Base-by-base conservation (phyloP, 179 eudicot genomes). In the Corrigiola litoralis region DNA sequence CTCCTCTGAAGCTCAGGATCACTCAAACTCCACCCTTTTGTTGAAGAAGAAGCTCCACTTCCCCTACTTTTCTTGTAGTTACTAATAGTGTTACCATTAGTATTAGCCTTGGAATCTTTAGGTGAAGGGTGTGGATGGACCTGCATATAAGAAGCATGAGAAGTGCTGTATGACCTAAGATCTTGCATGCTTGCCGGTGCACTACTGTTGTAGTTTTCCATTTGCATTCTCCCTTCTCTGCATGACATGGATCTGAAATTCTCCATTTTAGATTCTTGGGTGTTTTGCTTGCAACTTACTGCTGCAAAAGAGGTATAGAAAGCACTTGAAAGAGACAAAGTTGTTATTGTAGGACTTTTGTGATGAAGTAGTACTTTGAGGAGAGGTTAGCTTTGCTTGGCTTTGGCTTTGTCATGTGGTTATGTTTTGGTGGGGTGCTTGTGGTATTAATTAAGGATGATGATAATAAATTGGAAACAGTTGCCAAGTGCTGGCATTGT, bases 131-230 rank as follows among this genome's bases (percentile, higher is more conserved):
- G 77, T 12, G 77, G 77, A 29, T 63, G 74, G 34, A 77, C 55
- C 34, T 65, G 70, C 63, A 74, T 51, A 12, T 40, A 25, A 18
- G 46, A 54, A 34, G 82, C 76, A 66, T 82, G 68, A 5, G 84
- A 80, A 16, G 95, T 82, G 37, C 88, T 84, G 67, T 83, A 89
- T 44, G 90, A 87, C 21, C 96, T 87, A 29, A 87, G 84, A 75
- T 89, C 84, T 63, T 83, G 80, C 90, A 87, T 82, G 71, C 54
- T 78, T 36, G 74, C 66, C 53, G 90, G 87, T 45, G 59, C 62
- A 9, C 14, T 65, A 3, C 37, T 2, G 6, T 61, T 48, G 59
- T 41, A 36, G 69, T 51, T 74, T 28, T 69, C 81, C 38, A 58
- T 55, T 56, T 52, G 66, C 65, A 69, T 63, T 64, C 80, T 75